Evolutionary conservation across 306 rosid species (phyloP), one percentile per base, ranked within the genome.

Genomic region (Cicer arietinum): DNA sequence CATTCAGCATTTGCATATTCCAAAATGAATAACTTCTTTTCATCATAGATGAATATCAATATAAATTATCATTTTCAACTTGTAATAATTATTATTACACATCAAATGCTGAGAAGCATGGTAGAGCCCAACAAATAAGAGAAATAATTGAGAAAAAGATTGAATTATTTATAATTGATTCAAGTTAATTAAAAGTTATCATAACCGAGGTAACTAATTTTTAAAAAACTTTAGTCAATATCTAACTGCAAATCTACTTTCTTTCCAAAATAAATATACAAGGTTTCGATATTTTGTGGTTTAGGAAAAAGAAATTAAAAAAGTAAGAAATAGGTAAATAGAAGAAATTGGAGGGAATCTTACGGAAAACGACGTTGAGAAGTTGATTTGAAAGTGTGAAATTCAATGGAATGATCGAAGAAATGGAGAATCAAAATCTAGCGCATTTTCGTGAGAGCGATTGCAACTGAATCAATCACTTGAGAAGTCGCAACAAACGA

Each of bases 371-470:
- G 22, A 64, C 53, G 25, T 64, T 18, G 43, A 44, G 13, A 18
- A 3, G 10, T 53, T 51, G 2, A 41, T 56, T 47, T 58, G 71
- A 47, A 40, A 18, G 63, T 20, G 65, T 58, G 39, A 64, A 50
- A 46, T 41, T 58, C 52, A 7, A 51, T 3, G 18, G 46, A 64
- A 67, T 52, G 47, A 16, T 10, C 53, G 46, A 37, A 52, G 52
- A 22, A 9, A 42, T 13, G 53, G 16, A 41, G 76, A 40, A 57
- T 67, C 42, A 12, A 45, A 67, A 67, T 54, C 54, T 65, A n/a
- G 9, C 57, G 71, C 57, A 46, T 52, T 56, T 18, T 79, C 7
- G 68, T 56, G 47, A 67, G 7, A 52, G 18, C n/a, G 8, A 64
- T 37, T 4, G 39, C 57, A 12, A 56, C 54, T 22, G 65, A 58